A percentile compares a stretch with the other conserved stretches of the same genome.
phyloP scores from a whole-genome alignment of 345 rosid genomes.

The Kandelia obovata region DNA sequence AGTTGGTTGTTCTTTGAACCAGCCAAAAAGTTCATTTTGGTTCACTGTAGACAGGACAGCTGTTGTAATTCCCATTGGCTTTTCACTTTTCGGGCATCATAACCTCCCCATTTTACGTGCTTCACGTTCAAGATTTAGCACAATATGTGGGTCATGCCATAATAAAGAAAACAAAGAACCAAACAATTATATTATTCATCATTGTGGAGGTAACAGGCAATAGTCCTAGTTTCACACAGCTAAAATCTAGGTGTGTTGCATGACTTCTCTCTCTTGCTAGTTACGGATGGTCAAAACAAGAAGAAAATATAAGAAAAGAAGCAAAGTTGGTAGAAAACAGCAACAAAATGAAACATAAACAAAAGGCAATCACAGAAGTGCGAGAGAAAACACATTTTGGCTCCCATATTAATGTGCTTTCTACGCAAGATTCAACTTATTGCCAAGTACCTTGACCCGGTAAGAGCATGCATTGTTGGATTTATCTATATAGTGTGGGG shows the following conservation, averaged over 20 bases:
- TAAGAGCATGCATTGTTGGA: too few relatives aligned
- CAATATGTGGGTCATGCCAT: too few relatives aligned
- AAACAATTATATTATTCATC: constrained; percentile 13
- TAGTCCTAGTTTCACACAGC: neutral
- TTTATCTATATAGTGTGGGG: too few relatives aligned
- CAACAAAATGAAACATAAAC: neutral
- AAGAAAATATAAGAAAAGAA: neutral
- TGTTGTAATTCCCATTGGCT: neutral
- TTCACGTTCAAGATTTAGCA: too few relatives aligned
- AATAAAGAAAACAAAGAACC: neutral
- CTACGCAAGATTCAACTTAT: neutral
- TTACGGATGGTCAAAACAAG: neutral
- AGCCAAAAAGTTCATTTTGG: neutral
- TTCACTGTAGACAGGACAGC: neutral
- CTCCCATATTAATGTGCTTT: neutral
- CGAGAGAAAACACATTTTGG: neutral
- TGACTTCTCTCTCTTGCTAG: neutral
- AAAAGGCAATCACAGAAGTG: neutral
- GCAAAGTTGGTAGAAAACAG: neutral
- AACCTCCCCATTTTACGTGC: neutral
- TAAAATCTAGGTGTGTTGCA: neutral
- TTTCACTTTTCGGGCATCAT: neutral
- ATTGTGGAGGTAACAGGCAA: constrained; percentile 6
- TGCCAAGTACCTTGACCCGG: too few relatives aligned
- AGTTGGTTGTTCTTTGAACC: neutral